phyloP scores from a whole-genome alignment of 2,329 filamentous ascomycete genomes.

The Venturia aucupariae region DNA sequence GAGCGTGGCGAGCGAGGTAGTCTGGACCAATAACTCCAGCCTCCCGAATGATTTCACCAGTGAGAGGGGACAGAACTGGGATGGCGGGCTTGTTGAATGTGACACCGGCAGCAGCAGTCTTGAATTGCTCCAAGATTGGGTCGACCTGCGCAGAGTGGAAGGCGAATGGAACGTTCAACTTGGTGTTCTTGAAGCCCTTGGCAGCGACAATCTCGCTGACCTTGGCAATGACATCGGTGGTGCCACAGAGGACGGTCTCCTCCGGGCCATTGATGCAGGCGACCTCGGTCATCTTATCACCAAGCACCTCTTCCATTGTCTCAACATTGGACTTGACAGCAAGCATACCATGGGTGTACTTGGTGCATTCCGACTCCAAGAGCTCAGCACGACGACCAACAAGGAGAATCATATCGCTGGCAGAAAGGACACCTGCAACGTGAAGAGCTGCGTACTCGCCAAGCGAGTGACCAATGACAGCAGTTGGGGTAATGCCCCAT shows the following conservation, averaged over 20 bases:
- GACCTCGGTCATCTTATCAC: constrained; percentile 42
- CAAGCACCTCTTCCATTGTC: constrained; percentile 44
- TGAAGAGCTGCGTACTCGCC: constrained; percentile 68
- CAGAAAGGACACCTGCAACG: constrained; percentile 60
- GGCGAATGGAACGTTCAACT: constrained; percentile 56
- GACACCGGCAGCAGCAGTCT: constrained; percentile 44
- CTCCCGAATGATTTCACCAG: constrained; percentile 50
- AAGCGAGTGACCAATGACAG: constrained; percentile 50
- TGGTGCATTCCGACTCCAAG: constrained; percentile 54
- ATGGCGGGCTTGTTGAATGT: constrained; percentile 49
- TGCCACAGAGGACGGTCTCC: constrained; percentile 65
- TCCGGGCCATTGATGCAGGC: constrained; percentile 69
- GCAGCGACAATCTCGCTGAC: constrained; percentile 41
- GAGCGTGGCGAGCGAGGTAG: constrained; percentile 57
- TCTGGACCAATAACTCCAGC: constrained; percentile 47
- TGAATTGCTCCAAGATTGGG: constrained; percentile 52
- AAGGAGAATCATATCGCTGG: constrained; percentile 61
- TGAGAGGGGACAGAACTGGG: constrained; percentile 59
- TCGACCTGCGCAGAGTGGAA: constrained; percentile 60
- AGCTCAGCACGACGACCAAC: constrained; percentile 60
- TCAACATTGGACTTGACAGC: constrained; percentile 46
- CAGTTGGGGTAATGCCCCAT: constrained; percentile 45
- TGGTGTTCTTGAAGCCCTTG: constrained; percentile 50
- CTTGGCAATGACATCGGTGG: constrained; percentile 49
- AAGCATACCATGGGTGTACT: constrained; percentile 58